Evolutionary conservation across 805 yeast species (phyloP).

Genomic region (Yarrowia bubula): DNA sequence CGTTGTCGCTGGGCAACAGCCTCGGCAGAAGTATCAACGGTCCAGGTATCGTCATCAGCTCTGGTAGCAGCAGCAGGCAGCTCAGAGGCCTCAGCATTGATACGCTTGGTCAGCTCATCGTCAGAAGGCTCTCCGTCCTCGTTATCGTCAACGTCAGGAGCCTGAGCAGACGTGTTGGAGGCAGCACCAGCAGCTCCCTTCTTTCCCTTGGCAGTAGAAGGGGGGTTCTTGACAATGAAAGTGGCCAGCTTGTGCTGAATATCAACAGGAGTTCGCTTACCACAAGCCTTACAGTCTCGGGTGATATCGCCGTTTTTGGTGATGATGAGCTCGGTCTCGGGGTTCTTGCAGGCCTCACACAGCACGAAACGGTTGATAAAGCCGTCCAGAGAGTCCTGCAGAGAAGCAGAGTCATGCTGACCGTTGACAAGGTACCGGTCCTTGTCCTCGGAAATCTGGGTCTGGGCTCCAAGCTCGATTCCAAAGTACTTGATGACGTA

Average conservation of each 20-base stretch:
- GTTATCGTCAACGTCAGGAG: slow-evolving; percentile 38
- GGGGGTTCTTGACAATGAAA: slow-evolving; percentile 85
- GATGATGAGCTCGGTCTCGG: slow-evolving; percentile 89
- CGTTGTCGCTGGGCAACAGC: slow-evolving; percentile 90
- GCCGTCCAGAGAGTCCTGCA: slow-evolving; percentile 93
- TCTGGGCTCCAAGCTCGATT: slow-evolving; percentile 95
- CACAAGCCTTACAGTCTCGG: slow-evolving; percentile 98
- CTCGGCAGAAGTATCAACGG: slow-evolving; percentile 94
- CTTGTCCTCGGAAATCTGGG: slow-evolving; percentile 70
- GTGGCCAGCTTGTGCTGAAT: slow-evolving; percentile 84
- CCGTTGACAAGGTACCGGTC: slow-evolving; percentile 95
- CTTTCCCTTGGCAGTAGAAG: slow-evolving; percentile 46
- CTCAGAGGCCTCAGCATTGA: slow-evolving; percentile 79
- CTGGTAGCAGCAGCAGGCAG: slow-evolving; percentile 53
- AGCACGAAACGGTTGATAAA: slow-evolving; percentile 89
- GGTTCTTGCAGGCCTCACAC: slow-evolving; percentile 93
- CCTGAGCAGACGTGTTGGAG: slow-evolving; percentile 52
- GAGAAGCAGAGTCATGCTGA: slow-evolving; percentile 81
- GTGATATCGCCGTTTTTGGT: slow-evolving; percentile 71
- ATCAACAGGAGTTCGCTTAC: slow-evolving; percentile 80
- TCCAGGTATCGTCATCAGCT: slow-evolving; percentile 86
- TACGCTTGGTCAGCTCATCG: slow-evolving; percentile 71
- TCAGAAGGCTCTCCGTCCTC: slow-evolving; percentile 56
- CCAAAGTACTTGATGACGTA: slow-evolving; percentile 94
- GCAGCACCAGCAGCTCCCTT: slow-evolving; percentile 80